Base-by-base conservation (phyloP, 129 eudicot species). In the Pseudognaphalium luteoalbum region DNA sequence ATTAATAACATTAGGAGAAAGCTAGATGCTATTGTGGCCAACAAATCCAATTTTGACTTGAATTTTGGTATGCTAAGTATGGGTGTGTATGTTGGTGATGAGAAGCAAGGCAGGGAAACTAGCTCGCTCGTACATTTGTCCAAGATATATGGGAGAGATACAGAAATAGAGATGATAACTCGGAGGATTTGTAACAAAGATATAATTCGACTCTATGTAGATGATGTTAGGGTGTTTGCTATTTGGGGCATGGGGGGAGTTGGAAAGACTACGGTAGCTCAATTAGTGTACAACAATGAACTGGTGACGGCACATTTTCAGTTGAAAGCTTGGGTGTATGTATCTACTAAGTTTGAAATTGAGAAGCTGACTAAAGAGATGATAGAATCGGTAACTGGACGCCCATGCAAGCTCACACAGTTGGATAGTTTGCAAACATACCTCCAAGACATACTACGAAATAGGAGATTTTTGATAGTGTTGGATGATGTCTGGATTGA, bases 401-500 rank as follows among this genome's bases (percentile, higher is more conserved):
- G 5, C 28, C 29, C 10, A 12, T 58, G 64, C 5, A 21, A 4
- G 20, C 64, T 58, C 28, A 6, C 64, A 58, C 32, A 57, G 28
- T 57, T 57, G 14, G 63, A 57, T 57, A 57, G 11, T 1, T 6
- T 57, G 63, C 63, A 57, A 57, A 0, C 19, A 57, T 6, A 3
- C 29, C 63, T 57, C 19, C 63, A 57, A 57, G 4, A 1, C 8
- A 57, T 6, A 11, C 29, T 57, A 7, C 63, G 25, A 4, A 20
- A 19, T n/a, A 57, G 4, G 10, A 57, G 63, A 25, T 57, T 57
- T 20, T 20, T 57, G 63, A 20, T 57, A n/a, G 63, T 57, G 25
- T 57, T 57, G 63, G 63, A 57, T 57, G 63, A 57, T 57, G 63
- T 57, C 25, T 57, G 63, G 63, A 57, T 57, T 6, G 63, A 20